A percentile compares a stretch with the other conserved stretches of the same genome.
These are phyloP conservation scores for Geotrichum reessii DNA, from an alignment of 1,139 yeast species.

Conservation along the genomic window DNA sequence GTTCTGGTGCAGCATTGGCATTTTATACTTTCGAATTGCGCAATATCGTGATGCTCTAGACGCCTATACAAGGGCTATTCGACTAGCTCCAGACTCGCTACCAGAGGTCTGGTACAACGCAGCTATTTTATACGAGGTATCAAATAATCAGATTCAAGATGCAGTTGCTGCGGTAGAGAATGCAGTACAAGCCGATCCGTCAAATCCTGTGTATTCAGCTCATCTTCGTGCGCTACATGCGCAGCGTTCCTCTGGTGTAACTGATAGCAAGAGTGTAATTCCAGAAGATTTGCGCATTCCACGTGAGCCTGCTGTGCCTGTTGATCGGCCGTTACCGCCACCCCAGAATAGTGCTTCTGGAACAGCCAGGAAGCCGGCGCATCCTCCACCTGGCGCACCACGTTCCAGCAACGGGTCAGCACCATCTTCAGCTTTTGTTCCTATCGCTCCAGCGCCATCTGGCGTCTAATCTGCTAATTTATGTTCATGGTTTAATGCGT, in stretches of 20 bases:
- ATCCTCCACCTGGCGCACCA: background rate
- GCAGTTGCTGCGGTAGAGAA: conserved; percentile 95
- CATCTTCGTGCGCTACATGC: conserved; percentile 43
- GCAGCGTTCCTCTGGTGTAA: conserved; percentile 4
- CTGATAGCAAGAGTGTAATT: conserved; percentile 6
- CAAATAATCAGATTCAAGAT: conserved; percentile 90
- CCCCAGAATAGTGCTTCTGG: background rate
- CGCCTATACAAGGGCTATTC: conserved; percentile 93
- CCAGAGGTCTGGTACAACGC: conserved; percentile 98
- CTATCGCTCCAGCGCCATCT: background rate
- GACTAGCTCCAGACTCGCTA: conserved; percentile 81
- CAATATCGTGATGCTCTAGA: conserved; percentile 96
- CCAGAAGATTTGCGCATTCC: conserved; percentile 19
- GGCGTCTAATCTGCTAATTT: background rate
- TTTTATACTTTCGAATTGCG: conserved; percentile 86
- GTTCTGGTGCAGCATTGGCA: conserved; percentile 98
- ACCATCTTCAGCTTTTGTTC: background rate
- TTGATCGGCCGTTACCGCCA: conserved; percentile 20
- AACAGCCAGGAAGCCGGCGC: background rate
- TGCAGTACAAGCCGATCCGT: conserved; percentile 92
- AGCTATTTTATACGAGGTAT: conserved; percentile 93
- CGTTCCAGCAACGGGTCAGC: background rate
- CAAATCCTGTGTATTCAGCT: conserved; percentile 87
- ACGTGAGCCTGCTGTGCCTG: conserved; percentile 18
- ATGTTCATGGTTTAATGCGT: background rate